These are phyloP conservation scores for Suillus alpinus DNA, from an alignment of 768 basidiomycete species.

Conservation along the genomic window DNA sequence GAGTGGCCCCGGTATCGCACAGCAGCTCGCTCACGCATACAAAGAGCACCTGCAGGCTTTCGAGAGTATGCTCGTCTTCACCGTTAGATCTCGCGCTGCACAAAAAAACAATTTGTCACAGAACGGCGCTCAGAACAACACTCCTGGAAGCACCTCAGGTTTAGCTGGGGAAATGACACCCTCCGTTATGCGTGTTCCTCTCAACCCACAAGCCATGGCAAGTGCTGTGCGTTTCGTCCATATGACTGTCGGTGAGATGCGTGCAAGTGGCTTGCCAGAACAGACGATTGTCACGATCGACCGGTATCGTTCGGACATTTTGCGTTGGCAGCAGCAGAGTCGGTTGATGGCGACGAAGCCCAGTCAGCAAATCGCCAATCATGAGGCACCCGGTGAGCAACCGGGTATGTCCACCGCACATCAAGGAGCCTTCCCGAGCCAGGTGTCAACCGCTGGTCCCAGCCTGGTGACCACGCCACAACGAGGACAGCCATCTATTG, in stretches of 20 bases:
- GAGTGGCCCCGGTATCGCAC: conserved; percentile 59
- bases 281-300: conserved; percentile 58
- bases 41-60: conserved; percentile 54
- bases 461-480: background rate
- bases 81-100: conserved; percentile 27
- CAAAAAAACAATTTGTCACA: conserved; percentile 15
- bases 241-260: conserved; percentile 48
- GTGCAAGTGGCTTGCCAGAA: conserved; percentile 46
- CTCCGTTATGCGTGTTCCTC: background rate
- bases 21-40: conserved; percentile 59
- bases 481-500: background rate
- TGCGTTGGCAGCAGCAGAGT: conserved; percentile 27
- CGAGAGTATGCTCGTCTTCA: conserved; percentile 51
- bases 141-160: conserved; percentile 3
- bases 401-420: conserved; percentile 11
- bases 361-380: background rate
- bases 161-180: background rate
- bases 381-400: conserved; percentile 6
- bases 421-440: conserved; percentile 8
- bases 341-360: background rate
- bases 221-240: conserved; percentile 48
- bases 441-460: background rate
- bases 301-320: conserved; percentile 37
- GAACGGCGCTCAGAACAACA: conserved; percentile 14
- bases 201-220: conserved; percentile 36